These are phyloP conservation scores for Eurotiales sp. DNA, from an alignment of 2,329 filamentous ascomycete genomes.

Conservation along the genomic window DNA sequence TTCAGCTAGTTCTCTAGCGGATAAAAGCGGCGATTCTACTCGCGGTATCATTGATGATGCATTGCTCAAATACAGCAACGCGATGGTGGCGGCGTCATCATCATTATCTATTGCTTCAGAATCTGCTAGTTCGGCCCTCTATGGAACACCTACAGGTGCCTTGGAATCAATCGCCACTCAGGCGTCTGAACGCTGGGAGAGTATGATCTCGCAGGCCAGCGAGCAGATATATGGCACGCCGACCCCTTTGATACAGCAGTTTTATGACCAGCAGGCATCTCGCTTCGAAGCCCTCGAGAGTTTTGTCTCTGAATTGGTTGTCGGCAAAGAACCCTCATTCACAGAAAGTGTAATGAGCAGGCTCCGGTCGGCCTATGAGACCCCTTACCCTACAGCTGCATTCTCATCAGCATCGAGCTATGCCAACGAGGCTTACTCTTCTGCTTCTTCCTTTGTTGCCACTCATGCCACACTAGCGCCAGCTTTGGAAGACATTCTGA, in stretches of 20 bases:
- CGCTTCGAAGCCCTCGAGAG: conserved; percentile 69
- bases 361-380: conserved; percentile 68
- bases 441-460: conserved; percentile 26
- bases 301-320: conserved; percentile 71
- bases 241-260: conserved; percentile 59
- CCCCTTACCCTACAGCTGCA: conserved; percentile 44
- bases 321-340: conserved; percentile 74
- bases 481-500: no score
- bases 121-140: conserved; percentile 42
- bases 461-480: no score
- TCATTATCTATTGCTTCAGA: conserved; percentile 37
- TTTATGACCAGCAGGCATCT: conserved; percentile 37
- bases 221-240: conserved; percentile 67
- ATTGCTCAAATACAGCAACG: conserved; percentile 42
- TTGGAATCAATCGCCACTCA: conserved; percentile 50
- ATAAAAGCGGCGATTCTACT: conserved; percentile 31
- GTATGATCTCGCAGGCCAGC: conserved; percentile 61
- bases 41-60: conserved; percentile 41
- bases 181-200: conserved; percentile 62
- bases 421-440: conserved; percentile 46
- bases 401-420: conserved; percentile 51
- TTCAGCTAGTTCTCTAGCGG: conserved; percentile 38
- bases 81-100: conserved; percentile 42
- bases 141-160: conserved; percentile 42
- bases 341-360: conserved; percentile 74